Conservation (phyloP, 352 stramenopile species). For the Globisporangium mamillatum region DNA sequence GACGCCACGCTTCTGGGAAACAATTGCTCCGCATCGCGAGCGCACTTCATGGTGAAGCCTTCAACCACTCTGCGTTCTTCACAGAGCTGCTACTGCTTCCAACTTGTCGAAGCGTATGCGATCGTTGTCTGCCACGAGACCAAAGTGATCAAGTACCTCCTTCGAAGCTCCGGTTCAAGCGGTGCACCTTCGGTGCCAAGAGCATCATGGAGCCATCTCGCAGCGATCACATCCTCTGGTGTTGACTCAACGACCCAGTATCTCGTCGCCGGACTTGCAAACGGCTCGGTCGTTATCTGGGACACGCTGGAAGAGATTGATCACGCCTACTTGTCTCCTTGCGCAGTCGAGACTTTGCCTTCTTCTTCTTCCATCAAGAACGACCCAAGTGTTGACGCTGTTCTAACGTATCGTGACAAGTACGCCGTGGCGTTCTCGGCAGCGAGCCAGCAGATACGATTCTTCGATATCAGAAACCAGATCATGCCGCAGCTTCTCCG, state of each 20-base stretch:
- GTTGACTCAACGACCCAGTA: slow-evolving; percentile 50
- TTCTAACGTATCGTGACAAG: slow-evolving; percentile 25
- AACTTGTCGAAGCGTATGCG: slow-evolving; percentile 22
- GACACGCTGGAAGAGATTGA: slow-evolving; percentile 46
- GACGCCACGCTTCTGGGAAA: background rate
- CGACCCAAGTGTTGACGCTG: slow-evolving; percentile 9
- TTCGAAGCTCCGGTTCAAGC: slow-evolving; percentile 11
- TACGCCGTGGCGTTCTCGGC: slow-evolving; percentile 39
- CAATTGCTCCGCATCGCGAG: background rate
- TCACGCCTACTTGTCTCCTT: slow-evolving; percentile 28
- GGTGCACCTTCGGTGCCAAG: background rate
- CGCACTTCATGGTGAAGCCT: slow-evolving; percentile 13
- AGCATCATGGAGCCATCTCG: slow-evolving; percentile 38
- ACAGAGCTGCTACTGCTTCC: too few relatives aligned
- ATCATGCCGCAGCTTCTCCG: slow-evolving; percentile 26
- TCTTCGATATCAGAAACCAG: slow-evolving; percentile 41
- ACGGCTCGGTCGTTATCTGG: slow-evolving; percentile 52
- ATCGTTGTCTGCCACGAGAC: slow-evolving; percentile 31
- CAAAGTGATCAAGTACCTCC: slow-evolving; percentile 35
- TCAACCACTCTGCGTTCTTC: background rate
- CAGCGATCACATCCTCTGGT: slow-evolving; percentile 30
- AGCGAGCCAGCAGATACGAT: slow-evolving; percentile 31
- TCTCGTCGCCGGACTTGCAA: slow-evolving; percentile 37
- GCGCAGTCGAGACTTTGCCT: background rate
- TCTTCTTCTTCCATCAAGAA: background rate